Percentiles rank a stretch among this genome's conserved stretches.
Evolutionary conservation across 1,284 basidiomycete genomes (phyloP).

Genomic region (Kwoniella shivajii): DNA sequence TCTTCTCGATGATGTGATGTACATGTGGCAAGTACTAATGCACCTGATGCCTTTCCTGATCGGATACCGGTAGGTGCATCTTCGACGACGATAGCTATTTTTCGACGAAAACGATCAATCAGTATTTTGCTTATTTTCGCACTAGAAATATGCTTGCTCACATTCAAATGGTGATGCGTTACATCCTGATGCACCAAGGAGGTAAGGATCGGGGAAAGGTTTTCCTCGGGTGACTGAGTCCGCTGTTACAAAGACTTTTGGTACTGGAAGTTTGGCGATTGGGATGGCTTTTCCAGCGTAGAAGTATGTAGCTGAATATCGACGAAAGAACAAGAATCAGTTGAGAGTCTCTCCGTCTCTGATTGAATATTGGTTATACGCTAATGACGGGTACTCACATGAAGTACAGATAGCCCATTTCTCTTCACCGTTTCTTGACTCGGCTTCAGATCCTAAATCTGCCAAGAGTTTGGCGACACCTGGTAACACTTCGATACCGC

Average conservation of each 20-base stretch:
- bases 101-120: background rate
- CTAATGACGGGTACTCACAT: conserved; percentile 25
- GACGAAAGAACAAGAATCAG: conserved; percentile 3
- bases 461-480: conserved; percentile 50
- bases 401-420: conserved; percentile 54
- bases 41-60: conserved; percentile 55
- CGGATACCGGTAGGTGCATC: conserved; percentile 58
- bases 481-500: conserved; percentile 53
- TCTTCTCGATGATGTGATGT: conserved; percentile 54
- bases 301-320: conserved; percentile 45
- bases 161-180: conserved; percentile 52
- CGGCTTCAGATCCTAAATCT: conserved; percentile 42
- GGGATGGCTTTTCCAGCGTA: conserved; percentile 54
- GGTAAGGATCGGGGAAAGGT: conserved; percentile 58
- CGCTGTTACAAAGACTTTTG: conserved; percentile 56
- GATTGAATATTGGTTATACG: background rate
- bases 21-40: conserved; percentile 55
- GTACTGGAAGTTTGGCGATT: conserved; percentile 52
- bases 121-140: too few relatives aligned
- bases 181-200: conserved; percentile 54
- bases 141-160: too few relatives aligned
- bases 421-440: conserved; percentile 45
- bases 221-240: conserved; percentile 57
- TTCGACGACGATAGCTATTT: conserved; percentile 51
- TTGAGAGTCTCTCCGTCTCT: too few relatives aligned